Conservation (phyloP, 2,329 filamentous ascomycete species). For the Pezicula neosporulosa region DNA sequence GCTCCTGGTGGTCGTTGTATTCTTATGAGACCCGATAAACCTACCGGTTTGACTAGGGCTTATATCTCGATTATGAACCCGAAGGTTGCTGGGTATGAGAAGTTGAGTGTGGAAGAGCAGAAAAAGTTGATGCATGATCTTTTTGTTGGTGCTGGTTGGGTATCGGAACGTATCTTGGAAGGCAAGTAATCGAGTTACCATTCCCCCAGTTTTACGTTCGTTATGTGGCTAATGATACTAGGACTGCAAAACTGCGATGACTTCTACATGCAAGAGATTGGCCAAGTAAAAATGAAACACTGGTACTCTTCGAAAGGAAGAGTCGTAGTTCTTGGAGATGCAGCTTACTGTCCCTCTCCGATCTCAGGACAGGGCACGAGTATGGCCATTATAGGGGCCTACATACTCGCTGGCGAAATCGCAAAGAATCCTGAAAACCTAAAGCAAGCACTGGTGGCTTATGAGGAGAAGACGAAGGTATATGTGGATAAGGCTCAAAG, state of each 20-base stretch:
- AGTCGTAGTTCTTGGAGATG: too few species aligned
- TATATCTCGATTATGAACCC: constrained; percentile 30
- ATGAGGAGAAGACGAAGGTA: constrained; percentile 41
- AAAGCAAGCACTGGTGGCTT: constrained; percentile 36
- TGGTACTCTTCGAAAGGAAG: constrained; percentile 40
- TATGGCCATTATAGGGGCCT: constrained; percentile 45
- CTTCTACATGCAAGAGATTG: too few species aligned
- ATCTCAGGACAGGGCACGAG: constrained; percentile 50
- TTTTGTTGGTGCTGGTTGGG: constrained; percentile 36
- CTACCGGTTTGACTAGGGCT: constrained; percentile 31
- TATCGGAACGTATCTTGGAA: background rate
- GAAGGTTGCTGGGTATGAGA: constrained; percentile 1
- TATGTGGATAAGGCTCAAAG: constrained; percentile 40
- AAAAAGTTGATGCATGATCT: constrained; percentile 32
- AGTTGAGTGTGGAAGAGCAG: constrained; percentile 28
- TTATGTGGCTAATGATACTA: background rate
- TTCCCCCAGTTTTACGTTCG: too few species aligned
- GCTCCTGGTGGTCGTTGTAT: constrained; percentile 33
- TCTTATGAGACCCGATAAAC: constrained; percentile 36
- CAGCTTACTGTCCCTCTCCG: constrained; percentile 41
- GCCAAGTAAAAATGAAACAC: too few species aligned
- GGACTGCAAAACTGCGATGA: constrained; percentile 22
- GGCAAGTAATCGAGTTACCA: too few species aligned
- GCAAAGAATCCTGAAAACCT: constrained; percentile 14
- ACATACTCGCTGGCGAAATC: constrained; percentile 54